phyloP scores from a whole-genome alignment of 2,329 filamentous ascomycete genomes.

The Akanthomyces dipterigenus region DNA sequence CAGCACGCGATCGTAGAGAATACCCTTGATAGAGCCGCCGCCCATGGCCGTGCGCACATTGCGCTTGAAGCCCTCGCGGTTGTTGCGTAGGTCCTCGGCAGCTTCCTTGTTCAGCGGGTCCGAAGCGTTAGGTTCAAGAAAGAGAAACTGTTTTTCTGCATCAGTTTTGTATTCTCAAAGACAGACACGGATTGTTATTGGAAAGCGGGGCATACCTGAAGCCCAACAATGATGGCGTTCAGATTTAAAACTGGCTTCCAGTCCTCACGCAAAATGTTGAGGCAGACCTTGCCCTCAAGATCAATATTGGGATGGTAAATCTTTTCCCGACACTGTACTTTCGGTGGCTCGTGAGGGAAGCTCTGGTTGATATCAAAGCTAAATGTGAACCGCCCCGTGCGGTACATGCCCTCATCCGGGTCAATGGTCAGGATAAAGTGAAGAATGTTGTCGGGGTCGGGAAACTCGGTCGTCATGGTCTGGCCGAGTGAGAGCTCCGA shows the following conservation, averaged over 20 bases:
- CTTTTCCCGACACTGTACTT: conserved; percentile 94
- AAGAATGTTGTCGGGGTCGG: conserved; percentile 77
- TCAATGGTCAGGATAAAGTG: conserved; percentile 77
- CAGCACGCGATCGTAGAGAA: conserved; percentile 71
- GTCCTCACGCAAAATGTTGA: conserved; percentile 95
- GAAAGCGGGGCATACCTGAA: conserved; percentile 55
- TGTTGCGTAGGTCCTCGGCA: conserved; percentile 80
- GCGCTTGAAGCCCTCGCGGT: conserved; percentile 82
- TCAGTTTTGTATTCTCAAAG: neutral
- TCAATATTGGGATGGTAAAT: conserved; percentile 99
- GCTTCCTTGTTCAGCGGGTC: conserved; percentile 99
- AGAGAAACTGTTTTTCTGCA: conserved; percentile 64
- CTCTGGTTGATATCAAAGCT: conserved; percentile 87
- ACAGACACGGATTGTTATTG: neutral
- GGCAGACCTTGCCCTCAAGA: conserved; percentile 91
- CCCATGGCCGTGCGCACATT: conserved; percentile 82
- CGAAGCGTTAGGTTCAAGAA: conserved; percentile 93
- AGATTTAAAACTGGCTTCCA: conserved; percentile 98
- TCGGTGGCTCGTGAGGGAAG: conserved; percentile 95
- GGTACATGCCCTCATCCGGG: conserved; percentile 84
- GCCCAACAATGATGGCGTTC: conserved; percentile 90
- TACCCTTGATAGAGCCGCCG: conserved; percentile 68
- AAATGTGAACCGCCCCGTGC: conserved; percentile 80
- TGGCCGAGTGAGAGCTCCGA: conserved; percentile 71
- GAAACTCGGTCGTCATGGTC: conserved; percentile 77